These are phyloP conservation scores for Skeletonema potamos DNA, from an alignment of 108 stramenopile species.

Conservation along the genomic window DNA sequence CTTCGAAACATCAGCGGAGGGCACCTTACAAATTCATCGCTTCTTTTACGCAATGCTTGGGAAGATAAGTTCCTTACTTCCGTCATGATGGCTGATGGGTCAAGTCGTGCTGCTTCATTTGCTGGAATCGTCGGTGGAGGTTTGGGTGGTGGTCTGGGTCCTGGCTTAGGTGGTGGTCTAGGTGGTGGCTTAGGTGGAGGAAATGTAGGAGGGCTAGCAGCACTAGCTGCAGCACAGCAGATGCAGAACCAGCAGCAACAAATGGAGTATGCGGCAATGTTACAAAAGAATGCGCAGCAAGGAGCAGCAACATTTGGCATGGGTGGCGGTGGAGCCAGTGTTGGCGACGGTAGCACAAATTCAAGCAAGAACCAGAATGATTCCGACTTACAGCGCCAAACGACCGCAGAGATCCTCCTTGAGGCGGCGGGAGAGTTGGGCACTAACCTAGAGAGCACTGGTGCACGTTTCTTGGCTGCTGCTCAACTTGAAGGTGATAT, in stretches of 20 bases:
- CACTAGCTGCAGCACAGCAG: slow-evolving; percentile 42
- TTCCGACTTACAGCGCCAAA: slow-evolving; percentile 1
- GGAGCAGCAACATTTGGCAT: not conserved
- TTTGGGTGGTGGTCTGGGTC: not conserved
- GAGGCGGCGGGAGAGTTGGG: slow-evolving; percentile 17
- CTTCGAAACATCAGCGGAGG: slow-evolving; percentile 49
- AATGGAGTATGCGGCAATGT: slow-evolving; percentile 7
- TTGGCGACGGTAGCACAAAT: not conserved
- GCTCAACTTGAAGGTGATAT: not conserved
- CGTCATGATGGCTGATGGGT: slow-evolving; percentile 60
- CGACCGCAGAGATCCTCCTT: slow-evolving; percentile 19
- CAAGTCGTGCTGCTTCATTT: slow-evolving; percentile 36
- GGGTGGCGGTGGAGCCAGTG: not conserved
- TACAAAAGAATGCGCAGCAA: slow-evolving; percentile 18
- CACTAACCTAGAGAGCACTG: not conserved
- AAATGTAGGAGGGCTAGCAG: slow-evolving; percentile 21
- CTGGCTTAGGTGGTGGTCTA: not conserved
- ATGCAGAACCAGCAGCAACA: slow-evolving; percentile 20
- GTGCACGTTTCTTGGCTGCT: not conserved
- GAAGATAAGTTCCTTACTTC: slow-evolving; percentile 81
- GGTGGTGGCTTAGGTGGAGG: slow-evolving; percentile 2
- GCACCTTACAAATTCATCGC: slow-evolving; percentile 51
- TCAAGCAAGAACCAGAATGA: not conserved
- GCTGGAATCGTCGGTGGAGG: slow-evolving; percentile 15
- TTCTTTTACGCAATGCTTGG: slow-evolving; percentile 63